These are phyloP conservation scores for Clarireedia homoeocarpa DNA, from an alignment of 2,329 filamentous ascomycete genomes.

Conservation along the genomic window DNA sequence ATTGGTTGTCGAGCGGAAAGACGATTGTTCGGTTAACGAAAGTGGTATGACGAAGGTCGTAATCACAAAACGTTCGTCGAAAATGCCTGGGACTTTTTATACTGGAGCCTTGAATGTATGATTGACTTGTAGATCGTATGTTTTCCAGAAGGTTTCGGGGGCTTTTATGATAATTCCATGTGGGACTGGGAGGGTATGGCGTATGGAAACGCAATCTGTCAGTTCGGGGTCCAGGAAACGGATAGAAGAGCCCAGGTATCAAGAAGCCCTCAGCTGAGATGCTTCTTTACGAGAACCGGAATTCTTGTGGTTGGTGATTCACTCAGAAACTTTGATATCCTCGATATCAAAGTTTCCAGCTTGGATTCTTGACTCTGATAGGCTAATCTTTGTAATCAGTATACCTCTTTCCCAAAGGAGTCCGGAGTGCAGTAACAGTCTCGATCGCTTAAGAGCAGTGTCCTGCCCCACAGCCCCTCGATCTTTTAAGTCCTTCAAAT, in stretches of 20 bases:
- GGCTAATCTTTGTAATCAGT: background rate
- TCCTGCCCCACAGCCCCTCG: background rate
- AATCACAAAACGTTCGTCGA: background rate
- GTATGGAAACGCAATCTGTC: background rate
- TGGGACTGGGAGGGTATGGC: background rate
- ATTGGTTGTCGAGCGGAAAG: background rate
- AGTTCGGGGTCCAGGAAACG: background rate
- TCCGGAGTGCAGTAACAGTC: background rate
- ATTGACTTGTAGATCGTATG: background rate
- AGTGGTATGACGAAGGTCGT: background rate
- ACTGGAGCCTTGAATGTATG: background rate
- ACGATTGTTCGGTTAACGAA: background rate
- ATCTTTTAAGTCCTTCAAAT: background rate
- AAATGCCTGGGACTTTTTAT: background rate
- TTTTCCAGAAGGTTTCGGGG: background rate
- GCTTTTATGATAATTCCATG: background rate
- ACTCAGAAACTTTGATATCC: background rate
- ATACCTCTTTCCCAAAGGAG: slow-evolving; percentile 4
- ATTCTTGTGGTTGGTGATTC: background rate
- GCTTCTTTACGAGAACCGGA: background rate
- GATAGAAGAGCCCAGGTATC: background rate
- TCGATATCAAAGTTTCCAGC: background rate
- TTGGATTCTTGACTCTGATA: background rate
- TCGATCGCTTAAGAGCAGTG: background rate
- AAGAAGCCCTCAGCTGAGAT: background rate